Conservation (phyloP, 2,329 filamentous ascomycete species). For the Ophiostoma montium region DNA sequence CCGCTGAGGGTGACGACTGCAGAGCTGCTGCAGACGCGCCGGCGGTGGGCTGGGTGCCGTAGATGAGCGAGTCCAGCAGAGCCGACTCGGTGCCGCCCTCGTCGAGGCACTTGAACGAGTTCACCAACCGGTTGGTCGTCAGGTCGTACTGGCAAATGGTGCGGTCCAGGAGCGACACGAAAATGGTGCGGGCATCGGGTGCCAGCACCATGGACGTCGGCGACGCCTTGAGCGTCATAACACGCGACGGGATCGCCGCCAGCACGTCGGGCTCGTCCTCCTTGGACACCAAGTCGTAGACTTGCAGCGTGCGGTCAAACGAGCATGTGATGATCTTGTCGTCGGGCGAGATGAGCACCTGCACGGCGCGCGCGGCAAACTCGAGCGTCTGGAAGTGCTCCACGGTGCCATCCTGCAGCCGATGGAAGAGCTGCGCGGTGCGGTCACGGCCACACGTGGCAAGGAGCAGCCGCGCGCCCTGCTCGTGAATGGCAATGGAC, state of each 20-base stretch:
- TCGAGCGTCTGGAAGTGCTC: slow-evolving; percentile 85
- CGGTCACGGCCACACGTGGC: slow-evolving; percentile 79
- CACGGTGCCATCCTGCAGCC: slow-evolving; percentile 41
- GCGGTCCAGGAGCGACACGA: slow-evolving; percentile 46
- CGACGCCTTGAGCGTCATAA: slow-evolving; percentile 72
- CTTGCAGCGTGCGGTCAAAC: slow-evolving; percentile 71
- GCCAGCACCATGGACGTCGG: slow-evolving; percentile 71
- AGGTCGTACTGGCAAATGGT: slow-evolving; percentile 49
- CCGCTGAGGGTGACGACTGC: slow-evolving; percentile 17
- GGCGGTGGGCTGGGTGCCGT: slow-evolving; percentile 34
- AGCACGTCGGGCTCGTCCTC: slow-evolving; percentile 49
- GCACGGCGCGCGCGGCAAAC: slow-evolving; percentile 73
- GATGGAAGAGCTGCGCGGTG: slow-evolving; percentile 79
- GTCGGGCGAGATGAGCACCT: slow-evolving; percentile 57
- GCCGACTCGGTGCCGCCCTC: slow-evolving; percentile 68
- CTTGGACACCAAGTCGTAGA: slow-evolving; percentile 63
- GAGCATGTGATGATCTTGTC: slow-evolving; percentile 75
- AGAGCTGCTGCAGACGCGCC: neutral
- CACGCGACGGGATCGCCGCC: slow-evolving; percentile 63
- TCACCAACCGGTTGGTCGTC: slow-evolving; percentile 51
- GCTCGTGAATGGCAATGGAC: slow-evolving; percentile 59
- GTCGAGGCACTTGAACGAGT: slow-evolving; percentile 72
- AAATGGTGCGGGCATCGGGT: slow-evolving; percentile 43
- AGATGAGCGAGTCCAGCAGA: slow-evolving; percentile 63
- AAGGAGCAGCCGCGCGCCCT: slow-evolving; percentile 48